Evolutionary conservation across 108 stramenopile species (phyloP).

Genomic region (Cyclostephanos tholiformis): DNA sequence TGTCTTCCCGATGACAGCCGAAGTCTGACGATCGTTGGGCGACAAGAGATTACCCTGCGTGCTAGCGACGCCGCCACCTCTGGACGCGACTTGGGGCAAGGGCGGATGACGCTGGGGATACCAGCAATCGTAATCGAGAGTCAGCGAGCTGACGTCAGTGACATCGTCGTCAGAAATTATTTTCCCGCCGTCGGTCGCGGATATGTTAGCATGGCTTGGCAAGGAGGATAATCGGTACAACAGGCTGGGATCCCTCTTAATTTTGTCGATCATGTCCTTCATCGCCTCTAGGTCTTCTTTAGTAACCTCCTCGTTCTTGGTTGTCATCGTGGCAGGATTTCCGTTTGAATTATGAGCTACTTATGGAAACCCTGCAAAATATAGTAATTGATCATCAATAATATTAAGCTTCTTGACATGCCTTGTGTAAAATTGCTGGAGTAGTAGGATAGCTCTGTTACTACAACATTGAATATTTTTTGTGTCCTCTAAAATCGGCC

Average conservation of each 20-base stretch:
- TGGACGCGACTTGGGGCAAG: background rate
- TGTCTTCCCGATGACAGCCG: background rate
- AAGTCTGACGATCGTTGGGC: background rate
- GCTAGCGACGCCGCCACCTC: background rate
- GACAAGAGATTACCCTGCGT: background rate
- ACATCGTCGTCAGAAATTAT: conserved; percentile 17
- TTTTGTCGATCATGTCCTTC: conserved; percentile 46
- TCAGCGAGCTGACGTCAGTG: conserved; percentile 31
- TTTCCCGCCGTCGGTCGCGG: background rate
- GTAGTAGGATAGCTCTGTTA: no score
- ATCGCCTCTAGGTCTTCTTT: conserved; percentile 44
- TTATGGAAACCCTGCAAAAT: no score
- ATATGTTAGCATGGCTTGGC: background rate
- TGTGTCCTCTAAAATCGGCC: no score
- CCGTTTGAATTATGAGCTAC: no score
- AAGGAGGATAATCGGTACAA: conserved; percentile 30
- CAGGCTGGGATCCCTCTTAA: conserved; percentile 45
- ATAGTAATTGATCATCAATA: no score
- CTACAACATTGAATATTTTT: no score
- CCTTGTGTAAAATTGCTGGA: no score
- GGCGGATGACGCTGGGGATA: conserved; percentile 1
- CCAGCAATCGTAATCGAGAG: background rate
- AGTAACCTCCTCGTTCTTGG: conserved; percentile 31
- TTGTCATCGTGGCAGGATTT: background rate
- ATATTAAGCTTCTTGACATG: no score